phyloP scores from a whole-genome alignment of 2,329 filamentous ascomycete genomes.

The Westerdykella sp. region DNA sequence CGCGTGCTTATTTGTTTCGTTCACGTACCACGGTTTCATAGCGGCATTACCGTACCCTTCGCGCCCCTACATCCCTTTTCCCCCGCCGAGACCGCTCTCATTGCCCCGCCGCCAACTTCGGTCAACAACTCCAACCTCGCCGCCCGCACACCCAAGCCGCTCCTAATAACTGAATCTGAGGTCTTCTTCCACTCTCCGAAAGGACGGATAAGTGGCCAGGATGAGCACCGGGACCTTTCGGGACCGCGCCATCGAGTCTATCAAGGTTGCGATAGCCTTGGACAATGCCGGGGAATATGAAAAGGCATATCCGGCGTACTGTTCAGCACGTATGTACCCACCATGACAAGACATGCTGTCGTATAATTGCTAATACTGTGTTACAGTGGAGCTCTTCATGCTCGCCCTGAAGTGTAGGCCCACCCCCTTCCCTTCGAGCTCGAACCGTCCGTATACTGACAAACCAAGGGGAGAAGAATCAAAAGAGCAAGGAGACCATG shows the following conservation, averaged over 20 bases:
- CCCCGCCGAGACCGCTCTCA: constrained; percentile 6
- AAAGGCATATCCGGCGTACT: constrained; percentile 94
- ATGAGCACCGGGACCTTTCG: constrained; percentile 98
- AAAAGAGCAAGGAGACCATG: constrained; percentile 95
- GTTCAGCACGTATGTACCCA: constrained; percentile 55
- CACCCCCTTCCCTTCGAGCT: background rate
- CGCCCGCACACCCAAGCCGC: background rate
- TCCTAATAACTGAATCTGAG: background rate
- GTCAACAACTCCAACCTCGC: constrained; percentile 9
- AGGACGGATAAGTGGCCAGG: constrained; percentile 7
- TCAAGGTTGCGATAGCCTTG: constrained; percentile 95
- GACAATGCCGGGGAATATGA: constrained; percentile 96
- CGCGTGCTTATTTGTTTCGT: background rate
- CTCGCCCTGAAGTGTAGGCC: constrained; percentile 79
- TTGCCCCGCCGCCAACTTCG: constrained; percentile 5
- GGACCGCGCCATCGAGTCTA: constrained; percentile 89
- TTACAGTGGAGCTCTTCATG: constrained; percentile 86
- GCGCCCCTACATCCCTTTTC: background rate
- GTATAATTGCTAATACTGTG: constrained; percentile 13
- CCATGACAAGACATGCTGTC: background rate
- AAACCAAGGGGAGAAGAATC: constrained; percentile 77
- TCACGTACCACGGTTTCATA: too few relatives aligned
- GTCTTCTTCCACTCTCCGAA: background rate
- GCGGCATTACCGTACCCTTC: background rate
- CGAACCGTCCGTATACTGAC: constrained; percentile 11